These are phyloP conservation scores for Talaromyces thailandensis DNA, from an alignment of 495 filamentous ascomycete species.

Conservation along the genomic window DNA sequence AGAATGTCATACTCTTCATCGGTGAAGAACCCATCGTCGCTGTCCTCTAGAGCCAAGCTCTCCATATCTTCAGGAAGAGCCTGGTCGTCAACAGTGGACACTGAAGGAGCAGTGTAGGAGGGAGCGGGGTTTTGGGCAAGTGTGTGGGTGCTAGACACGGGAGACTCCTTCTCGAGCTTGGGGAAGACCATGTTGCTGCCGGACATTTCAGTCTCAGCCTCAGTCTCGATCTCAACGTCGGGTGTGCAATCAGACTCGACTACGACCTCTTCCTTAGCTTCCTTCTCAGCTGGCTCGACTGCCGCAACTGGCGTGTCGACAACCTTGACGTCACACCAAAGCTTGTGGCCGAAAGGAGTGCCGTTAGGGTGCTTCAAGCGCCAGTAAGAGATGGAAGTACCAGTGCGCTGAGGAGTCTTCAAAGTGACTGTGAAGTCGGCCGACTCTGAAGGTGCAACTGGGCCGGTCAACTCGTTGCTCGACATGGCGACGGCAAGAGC, in stretches of 20 bases:
- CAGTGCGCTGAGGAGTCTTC: slow-evolving; percentile 62
- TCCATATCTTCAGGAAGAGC: slow-evolving; percentile 61
- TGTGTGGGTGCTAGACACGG: slow-evolving; percentile 65
- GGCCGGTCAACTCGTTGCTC: slow-evolving; percentile 66
- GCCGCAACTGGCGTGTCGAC: slow-evolving; percentile 19
- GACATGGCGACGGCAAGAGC: slow-evolving; percentile 66
- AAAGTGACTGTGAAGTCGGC: slow-evolving; percentile 77
- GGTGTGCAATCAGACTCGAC: background rate
- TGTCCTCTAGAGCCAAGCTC: slow-evolving; percentile 53
- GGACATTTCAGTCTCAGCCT: slow-evolving; percentile 13
- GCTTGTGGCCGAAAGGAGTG: slow-evolving; percentile 74
- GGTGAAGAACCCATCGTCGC: slow-evolving; percentile 67
- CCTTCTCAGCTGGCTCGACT: slow-evolving; percentile 10
- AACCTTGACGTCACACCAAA: slow-evolving; percentile 91
- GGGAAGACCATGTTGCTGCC: slow-evolving; percentile 91
- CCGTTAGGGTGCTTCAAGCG: slow-evolving; percentile 78
- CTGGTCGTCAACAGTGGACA: slow-evolving; percentile 35
- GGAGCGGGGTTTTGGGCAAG: slow-evolving; percentile 16
- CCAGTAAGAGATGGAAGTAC: slow-evolving; percentile 90
- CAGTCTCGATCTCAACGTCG: background rate
- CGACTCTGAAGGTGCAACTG: slow-evolving; percentile 61
- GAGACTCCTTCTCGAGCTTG: slow-evolving; percentile 90
- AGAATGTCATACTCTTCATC: slow-evolving; percentile 98
- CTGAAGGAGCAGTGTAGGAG: slow-evolving; percentile 21
- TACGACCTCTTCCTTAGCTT: background rate